A percentile compares a stretch with the other conserved stretches of the same genome.
Evolutionary conservation across 305 asterid genomes (phyloP).

Genomic region (Plantago coronopus): DNA sequence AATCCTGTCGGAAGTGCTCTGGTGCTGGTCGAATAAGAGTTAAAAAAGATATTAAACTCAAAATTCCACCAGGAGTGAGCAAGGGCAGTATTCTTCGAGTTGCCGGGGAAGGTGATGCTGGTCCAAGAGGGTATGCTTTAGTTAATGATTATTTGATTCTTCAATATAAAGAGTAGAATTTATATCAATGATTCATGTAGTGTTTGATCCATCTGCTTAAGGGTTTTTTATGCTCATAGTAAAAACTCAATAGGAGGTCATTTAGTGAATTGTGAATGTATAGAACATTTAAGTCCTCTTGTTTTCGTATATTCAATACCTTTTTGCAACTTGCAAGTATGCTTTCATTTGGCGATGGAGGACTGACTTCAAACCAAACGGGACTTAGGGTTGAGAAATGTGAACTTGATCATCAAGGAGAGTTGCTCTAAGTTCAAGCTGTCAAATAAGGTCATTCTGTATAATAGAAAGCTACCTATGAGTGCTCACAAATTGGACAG

Average conservation of each 20-base stretch:
- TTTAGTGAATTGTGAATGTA: neutral
- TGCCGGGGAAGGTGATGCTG: slow-evolving; percentile 99
- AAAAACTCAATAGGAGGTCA: slow-evolving; percentile 5
- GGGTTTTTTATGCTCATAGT: no score
- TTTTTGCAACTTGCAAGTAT: no score
- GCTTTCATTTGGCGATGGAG: no score
- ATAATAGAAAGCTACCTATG: neutral
- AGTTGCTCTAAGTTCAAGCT: no score
- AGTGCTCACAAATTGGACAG: neutral
- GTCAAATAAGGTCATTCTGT: no score
- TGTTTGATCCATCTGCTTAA: neutral
- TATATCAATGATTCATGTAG: neutral
- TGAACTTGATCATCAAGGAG: no score
- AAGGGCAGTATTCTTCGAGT: slow-evolving; percentile 97
- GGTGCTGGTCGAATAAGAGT: slow-evolving; percentile 88
- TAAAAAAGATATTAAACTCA: slow-evolving; percentile 87
- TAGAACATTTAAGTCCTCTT: no score
- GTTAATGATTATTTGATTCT: slow-evolving; percentile 14
- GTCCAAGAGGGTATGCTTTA: slow-evolving; percentile 79
- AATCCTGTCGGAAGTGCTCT: slow-evolving; percentile 92
- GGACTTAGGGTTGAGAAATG: no score
- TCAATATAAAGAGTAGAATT: slow-evolving; percentile 4
- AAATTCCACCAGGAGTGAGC: slow-evolving; percentile 99
- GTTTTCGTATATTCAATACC: no score
- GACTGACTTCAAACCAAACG: no score